Evolutionary conservation across 805 yeast species (phyloP).

Genomic region (Ogataea angusta): DNA sequence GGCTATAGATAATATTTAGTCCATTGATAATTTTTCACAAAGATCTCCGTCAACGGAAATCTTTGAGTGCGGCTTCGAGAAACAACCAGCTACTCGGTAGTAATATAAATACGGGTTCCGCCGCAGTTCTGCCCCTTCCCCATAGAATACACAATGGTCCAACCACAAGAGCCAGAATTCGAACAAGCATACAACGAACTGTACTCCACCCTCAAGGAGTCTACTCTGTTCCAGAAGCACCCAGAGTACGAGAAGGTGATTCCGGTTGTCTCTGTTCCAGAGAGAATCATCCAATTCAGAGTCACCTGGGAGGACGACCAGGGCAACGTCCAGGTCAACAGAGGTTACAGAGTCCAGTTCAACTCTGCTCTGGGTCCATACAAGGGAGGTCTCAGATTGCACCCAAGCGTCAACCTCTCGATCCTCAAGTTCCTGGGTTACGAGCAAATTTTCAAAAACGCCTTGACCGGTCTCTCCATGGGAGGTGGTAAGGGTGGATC

Average conservation of each 20-base stretch:
- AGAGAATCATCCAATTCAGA: slow-evolving; percentile 94
- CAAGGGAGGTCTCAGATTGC: slow-evolving; percentile 98
- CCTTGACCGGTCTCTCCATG: slow-evolving; percentile 93
- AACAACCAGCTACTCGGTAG: not conserved
- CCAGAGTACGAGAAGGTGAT: slow-evolving; percentile 89
- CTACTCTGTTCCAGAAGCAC: slow-evolving; percentile 81
- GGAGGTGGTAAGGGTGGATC: slow-evolving; percentile 99
- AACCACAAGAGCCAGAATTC: slow-evolving; percentile 95
- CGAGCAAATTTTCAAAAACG: slow-evolving; percentile 98
- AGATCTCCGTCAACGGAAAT: slow-evolving; percentile 6
- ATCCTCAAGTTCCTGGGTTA: slow-evolving; percentile 95
- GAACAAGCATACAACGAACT: slow-evolving; percentile 98
- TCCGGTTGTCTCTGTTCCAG: slow-evolving; percentile 91
- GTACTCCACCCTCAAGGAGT: slow-evolving; percentile 81
- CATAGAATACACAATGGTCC: slow-evolving; percentile 50
- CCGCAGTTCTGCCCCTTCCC: not conserved
- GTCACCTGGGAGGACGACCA: slow-evolving; percentile 97
- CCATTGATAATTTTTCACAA: not conserved
- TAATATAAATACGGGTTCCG: slow-evolving; percentile 4
- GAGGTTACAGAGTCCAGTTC: slow-evolving; percentile 98
- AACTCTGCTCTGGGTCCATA: slow-evolving; percentile 98
- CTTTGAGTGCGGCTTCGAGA: slow-evolving; percentile 12
- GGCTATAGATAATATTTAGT: slow-evolving; percentile 17
- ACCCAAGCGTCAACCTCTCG: slow-evolving; percentile 93
- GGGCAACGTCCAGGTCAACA: slow-evolving; percentile 88